These are phyloP conservation scores for Gnomoniopsis smithogilvyi DNA, from an alignment of 2,329 filamentous ascomycete genomes.

Conservation along the genomic window DNA sequence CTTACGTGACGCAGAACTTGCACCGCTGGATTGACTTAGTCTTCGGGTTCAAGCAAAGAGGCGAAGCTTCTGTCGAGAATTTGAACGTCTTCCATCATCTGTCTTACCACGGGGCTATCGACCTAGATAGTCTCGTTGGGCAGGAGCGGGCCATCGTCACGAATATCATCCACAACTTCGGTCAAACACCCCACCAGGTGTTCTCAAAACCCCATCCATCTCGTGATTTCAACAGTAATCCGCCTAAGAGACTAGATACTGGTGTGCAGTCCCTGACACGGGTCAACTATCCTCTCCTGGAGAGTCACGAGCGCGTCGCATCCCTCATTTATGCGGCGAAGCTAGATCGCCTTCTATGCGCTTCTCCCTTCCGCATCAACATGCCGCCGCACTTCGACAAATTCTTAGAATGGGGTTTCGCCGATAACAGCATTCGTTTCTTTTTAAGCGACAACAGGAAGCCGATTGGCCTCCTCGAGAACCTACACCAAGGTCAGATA, in stretches of 20 bases:
- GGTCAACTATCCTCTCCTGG: conserved; percentile 73
- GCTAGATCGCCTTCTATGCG: conserved; percentile 78
- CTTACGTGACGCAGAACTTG: conserved; percentile 83
- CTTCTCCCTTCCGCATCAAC: conserved; percentile 80
- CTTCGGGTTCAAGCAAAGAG: conserved; percentile 91
- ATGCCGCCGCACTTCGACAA: conserved; percentile 84
- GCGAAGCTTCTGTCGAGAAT: conserved; percentile 85
- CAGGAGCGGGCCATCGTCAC: conserved; percentile 87
- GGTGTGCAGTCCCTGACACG: conserved; percentile 72
- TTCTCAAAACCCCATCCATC: conserved; percentile 78
- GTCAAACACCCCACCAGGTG: conserved; percentile 93
- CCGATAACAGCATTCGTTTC: conserved; percentile 89
- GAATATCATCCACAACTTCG: conserved; percentile 97
- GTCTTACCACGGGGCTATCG: conserved; percentile 90
- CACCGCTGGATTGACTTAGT: conserved; percentile 96
- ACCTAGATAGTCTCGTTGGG: conserved; percentile 87
- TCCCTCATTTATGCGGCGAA: conserved; percentile 76
- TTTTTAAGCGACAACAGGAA: conserved; percentile 81
- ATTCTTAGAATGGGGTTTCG: conserved; percentile 94
- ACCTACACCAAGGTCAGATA: conserved; percentile 87
- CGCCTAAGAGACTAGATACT: conserved; percentile 70
- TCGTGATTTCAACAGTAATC: conserved; percentile 66
- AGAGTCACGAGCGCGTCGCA: conserved; percentile 74
- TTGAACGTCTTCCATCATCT: conserved; percentile 96
- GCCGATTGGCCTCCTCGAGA: conserved; percentile 81